Evolutionary conservation across 768 basidiomycete genomes (phyloP).

Genomic region (Tubosaeta sp.): DNA sequence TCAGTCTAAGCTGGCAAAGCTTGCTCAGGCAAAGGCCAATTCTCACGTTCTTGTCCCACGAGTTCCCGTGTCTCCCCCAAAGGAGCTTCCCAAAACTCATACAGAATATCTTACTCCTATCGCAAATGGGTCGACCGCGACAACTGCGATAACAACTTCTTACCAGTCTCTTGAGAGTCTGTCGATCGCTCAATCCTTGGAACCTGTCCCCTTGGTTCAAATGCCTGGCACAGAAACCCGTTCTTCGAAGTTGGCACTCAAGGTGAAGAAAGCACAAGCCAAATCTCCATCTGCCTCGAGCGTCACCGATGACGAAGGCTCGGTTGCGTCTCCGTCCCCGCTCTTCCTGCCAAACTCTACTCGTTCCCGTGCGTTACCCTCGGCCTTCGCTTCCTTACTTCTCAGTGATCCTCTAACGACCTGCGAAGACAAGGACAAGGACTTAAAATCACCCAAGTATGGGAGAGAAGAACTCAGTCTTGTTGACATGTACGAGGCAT

Average conservation of each 20-base stretch:
- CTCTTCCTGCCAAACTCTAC: constrained; percentile 54
- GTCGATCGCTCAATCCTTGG: constrained; percentile 31
- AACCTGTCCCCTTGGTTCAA: constrained; percentile 20
- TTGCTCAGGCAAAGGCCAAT: constrained; percentile 57
- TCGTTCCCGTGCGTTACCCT: constrained; percentile 69
- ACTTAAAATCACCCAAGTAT: constrained; percentile 25
- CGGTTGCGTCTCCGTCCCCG: constrained; percentile 39
- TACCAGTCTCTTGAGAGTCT: constrained; percentile 70
- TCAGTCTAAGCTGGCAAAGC: constrained; percentile 70
- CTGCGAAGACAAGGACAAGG: constrained; percentile 36
- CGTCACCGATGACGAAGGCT: constrained; percentile 38
- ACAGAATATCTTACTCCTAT: constrained; percentile 76
- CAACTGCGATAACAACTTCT: constrained; percentile 79
- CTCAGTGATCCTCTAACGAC: constrained; percentile 46
- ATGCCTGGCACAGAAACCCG: constrained; percentile 37
- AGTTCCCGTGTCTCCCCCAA: constrained; percentile 29
- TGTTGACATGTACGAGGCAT: constrained; percentile 27
- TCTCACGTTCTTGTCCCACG: constrained; percentile 20
- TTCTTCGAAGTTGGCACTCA: constrained; percentile 73
- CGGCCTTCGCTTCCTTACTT: constrained; percentile 71
- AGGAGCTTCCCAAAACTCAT: constrained; percentile 40
- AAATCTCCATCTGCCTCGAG: constrained; percentile 34
- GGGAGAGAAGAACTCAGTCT: constrained; percentile 30
- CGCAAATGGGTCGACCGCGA: constrained; percentile 78
- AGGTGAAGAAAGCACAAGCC: constrained; percentile 57